Evolutionary conservation across 352 stramenopile species (phyloP), one percentile per base, ranked within the genome.

Genomic region (Globisporangium spiculum): DNA sequence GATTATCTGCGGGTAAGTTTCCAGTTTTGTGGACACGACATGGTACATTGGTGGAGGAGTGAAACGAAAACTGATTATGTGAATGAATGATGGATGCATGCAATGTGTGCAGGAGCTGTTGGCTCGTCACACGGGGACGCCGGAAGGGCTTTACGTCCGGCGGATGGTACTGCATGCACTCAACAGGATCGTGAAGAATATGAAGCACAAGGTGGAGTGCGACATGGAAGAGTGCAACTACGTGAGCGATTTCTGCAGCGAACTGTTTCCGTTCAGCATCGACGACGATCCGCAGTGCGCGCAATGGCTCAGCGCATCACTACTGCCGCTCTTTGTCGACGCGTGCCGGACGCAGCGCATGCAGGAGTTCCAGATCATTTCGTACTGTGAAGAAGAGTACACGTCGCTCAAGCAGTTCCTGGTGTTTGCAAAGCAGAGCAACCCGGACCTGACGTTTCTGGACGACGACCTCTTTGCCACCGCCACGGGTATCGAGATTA

Each of bases 121-220:
- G 66, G 71, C 70, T 6, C 70, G 66, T 30, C 72, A 75, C 63
- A 67, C 71, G 0, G 60, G 62, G 10, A 65, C 67, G 26, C 70
- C 70, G 12, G 65, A 78, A 48, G 53, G 73, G 0, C 70, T 85
- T 44, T 93, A 91, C 53, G 80, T 90, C 30, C 81, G 85, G 20
- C 84, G 88, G 0, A 87, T 96, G 72, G 76, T 91, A 32, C 74
- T 96, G 6, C 82, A 89, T 52, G 83, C 80, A n/a, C 70, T 96
- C 2, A 80, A 94, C 75, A 81, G 80, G 61, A 76, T 94, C 57
- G 84, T 93, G 16, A 75, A 93, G 61, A 91, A 82, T 53, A 73
- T 94, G 50, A 87, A 92, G 70, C 83, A 93, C 48, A 83, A 79
- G 34, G 78, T 92, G n/a, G 74, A 89, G 61, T 78, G 84, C 24